A percentile compares a stretch with the other conserved stretches of the same genome.
Evolutionary conservation across 306 rosid species (phyloP).

Genomic region (Dalbergia cochinchinensis): DNA sequence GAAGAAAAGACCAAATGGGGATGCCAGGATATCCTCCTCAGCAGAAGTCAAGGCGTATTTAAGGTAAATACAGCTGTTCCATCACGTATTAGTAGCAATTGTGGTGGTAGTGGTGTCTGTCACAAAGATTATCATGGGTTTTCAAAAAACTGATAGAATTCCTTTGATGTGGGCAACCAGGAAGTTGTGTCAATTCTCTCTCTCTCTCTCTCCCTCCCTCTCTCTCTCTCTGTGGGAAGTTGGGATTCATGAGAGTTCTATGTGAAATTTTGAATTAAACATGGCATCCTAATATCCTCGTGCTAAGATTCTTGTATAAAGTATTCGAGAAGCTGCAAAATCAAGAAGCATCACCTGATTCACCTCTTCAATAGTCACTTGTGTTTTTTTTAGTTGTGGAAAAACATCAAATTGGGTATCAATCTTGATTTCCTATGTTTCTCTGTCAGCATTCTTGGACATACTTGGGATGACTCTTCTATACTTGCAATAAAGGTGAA

Average conservation of each 20-base stretch:
- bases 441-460: constrained; percentile 11
- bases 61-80: constrained; percentile 51
- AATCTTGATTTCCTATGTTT: constrained; percentile 10
- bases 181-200: background rate
- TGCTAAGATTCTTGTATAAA: background rate
- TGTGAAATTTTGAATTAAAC: constrained; percentile 35
- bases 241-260: constrained; percentile 33
- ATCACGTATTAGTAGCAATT: background rate
- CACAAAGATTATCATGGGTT: constrained; percentile 33
- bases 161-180: background rate
- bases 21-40: constrained; percentile 80
- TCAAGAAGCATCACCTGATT: constrained; percentile 5
- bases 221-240: background rate
- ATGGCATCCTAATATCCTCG: background rate
- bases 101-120: constrained; percentile 2
- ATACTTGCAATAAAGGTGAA: constrained; percentile 37
- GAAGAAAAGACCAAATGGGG: constrained; percentile 84
- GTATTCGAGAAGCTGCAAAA: constrained; percentile 27
- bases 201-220: background rate
- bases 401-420: constrained; percentile 24
- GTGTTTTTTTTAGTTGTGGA: constrained; percentile 23
- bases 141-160: constrained; percentile 20
- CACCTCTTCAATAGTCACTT: constrained; percentile 29
- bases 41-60: constrained; percentile 80
- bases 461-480: constrained; percentile 10